Evolutionary conservation across 768 basidiomycete genomes (phyloP).

Genomic region (Lentinula sp.): DNA sequence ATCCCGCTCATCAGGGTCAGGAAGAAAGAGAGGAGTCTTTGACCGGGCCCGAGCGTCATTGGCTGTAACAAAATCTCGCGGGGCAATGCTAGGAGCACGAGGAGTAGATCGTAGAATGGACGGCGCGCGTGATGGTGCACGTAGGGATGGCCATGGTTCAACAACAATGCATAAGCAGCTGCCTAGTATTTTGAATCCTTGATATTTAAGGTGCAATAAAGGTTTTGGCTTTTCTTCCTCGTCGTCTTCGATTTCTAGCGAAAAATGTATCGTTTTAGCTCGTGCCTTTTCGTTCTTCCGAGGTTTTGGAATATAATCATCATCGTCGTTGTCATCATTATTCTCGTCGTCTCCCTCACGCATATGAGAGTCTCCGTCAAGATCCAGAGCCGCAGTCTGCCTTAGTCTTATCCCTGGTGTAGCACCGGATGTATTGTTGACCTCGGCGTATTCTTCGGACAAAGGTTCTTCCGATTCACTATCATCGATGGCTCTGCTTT

Average conservation of each 20-base stretch:
- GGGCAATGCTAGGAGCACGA: slow-evolving; percentile 26
- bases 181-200: slow-evolving; percentile 65
- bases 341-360: slow-evolving; percentile 2
- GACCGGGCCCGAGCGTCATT: slow-evolving; percentile 26
- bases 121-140: slow-evolving; percentile 24
- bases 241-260: slow-evolving; percentile 51
- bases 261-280: slow-evolving; percentile 22
- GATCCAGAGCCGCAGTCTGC: slow-evolving; percentile 9
- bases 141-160: slow-evolving; percentile 68
- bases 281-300: slow-evolving; percentile 12
- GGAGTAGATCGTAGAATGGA: slow-evolving; percentile 14
- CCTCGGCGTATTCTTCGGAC: slow-evolving; percentile 18
- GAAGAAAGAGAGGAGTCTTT: slow-evolving; percentile 69
- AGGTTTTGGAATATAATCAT: slow-evolving; percentile 11
- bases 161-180: slow-evolving; percentile 78
- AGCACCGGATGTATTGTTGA: slow-evolving; percentile 9
- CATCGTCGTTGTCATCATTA: slow-evolving; percentile 4
- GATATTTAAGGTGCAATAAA: slow-evolving; percentile 55
- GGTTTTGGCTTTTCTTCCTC: slow-evolving; percentile 71
- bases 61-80: slow-evolving; percentile 21
- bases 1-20: slow-evolving; percentile 48
- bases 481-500: slow-evolving; percentile 18
- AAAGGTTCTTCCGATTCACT: slow-evolving; percentile 15
- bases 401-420: neutral
- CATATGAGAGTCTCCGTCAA: slow-evolving; percentile 6